Evolutionary conservation across 352 stramenopile species (phyloP).

Genomic region (Thraustochytrium striatum): DNA sequence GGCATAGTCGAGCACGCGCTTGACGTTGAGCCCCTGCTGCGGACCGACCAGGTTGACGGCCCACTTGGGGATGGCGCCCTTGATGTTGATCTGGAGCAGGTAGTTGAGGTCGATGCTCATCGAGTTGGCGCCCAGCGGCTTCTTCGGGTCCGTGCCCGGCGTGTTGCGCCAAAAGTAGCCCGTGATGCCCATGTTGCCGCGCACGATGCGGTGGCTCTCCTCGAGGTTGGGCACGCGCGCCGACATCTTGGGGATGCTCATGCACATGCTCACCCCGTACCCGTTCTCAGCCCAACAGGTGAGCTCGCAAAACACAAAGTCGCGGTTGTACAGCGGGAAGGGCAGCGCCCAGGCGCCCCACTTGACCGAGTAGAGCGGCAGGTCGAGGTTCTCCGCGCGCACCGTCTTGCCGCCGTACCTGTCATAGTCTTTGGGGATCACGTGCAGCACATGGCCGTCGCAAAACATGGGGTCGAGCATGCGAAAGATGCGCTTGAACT

Average conservation of each 20-base stretch:
- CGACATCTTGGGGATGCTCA: slow-evolving; percentile 30
- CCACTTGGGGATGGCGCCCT: slow-evolving; percentile 37
- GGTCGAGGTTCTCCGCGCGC: slow-evolving; percentile 40
- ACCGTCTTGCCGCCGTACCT: slow-evolving; percentile 42
- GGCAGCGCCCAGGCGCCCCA: slow-evolving; percentile 38
- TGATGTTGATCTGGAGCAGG: slow-evolving; percentile 47
- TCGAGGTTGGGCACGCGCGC: slow-evolving; percentile 33
- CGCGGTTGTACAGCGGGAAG: slow-evolving; percentile 40
- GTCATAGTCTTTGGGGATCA: slow-evolving; percentile 45
- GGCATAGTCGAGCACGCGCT: slow-evolving; percentile 40
- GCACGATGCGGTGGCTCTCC: slow-evolving; percentile 32
- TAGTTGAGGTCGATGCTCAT: slow-evolving; percentile 49
- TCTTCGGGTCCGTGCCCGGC: slow-evolving; percentile 37
- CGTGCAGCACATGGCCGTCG: slow-evolving; percentile 31
- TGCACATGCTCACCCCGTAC: slow-evolving; percentile 43
- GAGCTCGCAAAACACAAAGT: slow-evolving; percentile 47
- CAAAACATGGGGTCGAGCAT: slow-evolving; percentile 46
- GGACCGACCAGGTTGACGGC: slow-evolving; percentile 39
- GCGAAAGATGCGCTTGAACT: slow-evolving; percentile 46
- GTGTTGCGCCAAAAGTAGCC: slow-evolving; percentile 45
- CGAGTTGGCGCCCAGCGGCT: slow-evolving; percentile 30
- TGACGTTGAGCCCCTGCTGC: slow-evolving; percentile 46
- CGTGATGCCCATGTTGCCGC: slow-evolving; percentile 44
- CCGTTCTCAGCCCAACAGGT: slow-evolving; percentile 45
- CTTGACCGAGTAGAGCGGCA: slow-evolving; percentile 44